Base-by-base conservation (phyloP, 164 flowering plant species). In the Vitis rotundifolia region DNA sequence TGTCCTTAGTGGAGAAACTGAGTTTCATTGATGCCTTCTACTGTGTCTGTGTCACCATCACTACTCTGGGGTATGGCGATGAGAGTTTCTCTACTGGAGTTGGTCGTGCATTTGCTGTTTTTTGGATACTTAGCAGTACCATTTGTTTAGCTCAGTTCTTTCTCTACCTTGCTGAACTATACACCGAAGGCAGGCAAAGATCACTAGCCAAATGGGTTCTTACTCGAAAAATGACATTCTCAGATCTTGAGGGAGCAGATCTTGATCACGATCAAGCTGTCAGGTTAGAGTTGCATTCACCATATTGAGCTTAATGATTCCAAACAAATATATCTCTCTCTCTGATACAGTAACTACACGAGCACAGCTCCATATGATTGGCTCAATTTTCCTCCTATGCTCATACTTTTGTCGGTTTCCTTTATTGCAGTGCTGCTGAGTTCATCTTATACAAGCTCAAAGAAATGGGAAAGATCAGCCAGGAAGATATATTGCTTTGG, bases 1-100 rank as follows among this genome's bases (percentile, higher is more conserved):
- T 94, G 22, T 22, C 0, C n/a, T 2, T 47, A 11, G 85, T 85
- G 54, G 94, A 94, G 82, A 64, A 79, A 0, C 62, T 89, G 65
- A 63, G 61, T 19, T 56, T 88, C 11, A 69, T 87, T 44, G 90
- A 94, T 74, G 88, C 96, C 0, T 86, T 91, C 64, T 93, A 93
- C 66, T 93, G 97, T 71, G 95, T 90, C 63, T 93, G 96, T 76
- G 76, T 88, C 57, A 94, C 97, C 28, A 86, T 91, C 53, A 88
- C 97, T 1, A 89, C 98, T 44, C 83, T 91, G 55, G 97, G 98
- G 0, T 94, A 90, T 74, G 98, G 98, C 5, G 94, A 92, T 73
- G 72, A 82, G 71, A 92, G 94, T 74, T 94, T 94, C 80, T 87
- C 98, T 28, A 89, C 94, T 0, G 15, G 62, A 50, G 71, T n/a